Percentiles rank a stretch among this genome's conserved stretches.
These are phyloP conservation scores for Apostasia shenzhenica DNA, from an alignment of 106 monocot species.

Conservation along the genomic window DNA sequence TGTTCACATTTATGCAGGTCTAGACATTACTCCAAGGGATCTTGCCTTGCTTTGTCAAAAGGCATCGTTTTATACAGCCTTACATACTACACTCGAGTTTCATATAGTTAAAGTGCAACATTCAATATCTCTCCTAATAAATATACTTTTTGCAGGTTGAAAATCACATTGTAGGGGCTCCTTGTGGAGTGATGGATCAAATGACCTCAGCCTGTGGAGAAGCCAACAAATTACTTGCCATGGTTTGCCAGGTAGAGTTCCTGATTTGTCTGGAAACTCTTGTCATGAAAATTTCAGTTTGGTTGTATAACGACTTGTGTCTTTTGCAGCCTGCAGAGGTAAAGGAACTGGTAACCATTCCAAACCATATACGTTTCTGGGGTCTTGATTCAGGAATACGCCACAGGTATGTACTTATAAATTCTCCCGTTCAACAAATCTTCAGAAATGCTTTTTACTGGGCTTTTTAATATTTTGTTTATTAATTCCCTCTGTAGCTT, in stretches of 20 bases:
- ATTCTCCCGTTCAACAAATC: too few relatives aligned
- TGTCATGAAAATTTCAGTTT: not conserved
- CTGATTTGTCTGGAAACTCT: not conserved
- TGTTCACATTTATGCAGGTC: constrained; percentile 8
- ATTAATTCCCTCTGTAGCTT: not conserved
- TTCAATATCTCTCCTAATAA: too few relatives aligned
- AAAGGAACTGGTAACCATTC: constrained; percentile 72
- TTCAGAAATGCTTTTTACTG: too few relatives aligned
- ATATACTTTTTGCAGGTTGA: constrained; percentile 42
- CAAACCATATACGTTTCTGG: constrained; percentile 83
- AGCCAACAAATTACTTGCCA: constrained; percentile 91
- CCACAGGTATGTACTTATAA: constrained; percentile 44
- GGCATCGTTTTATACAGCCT: constrained; percentile 13
- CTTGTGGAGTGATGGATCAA: constrained; percentile 94
- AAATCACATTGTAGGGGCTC: constrained; percentile 83
- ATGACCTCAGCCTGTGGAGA: constrained; percentile 93
- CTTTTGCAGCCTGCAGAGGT: constrained; percentile 70
- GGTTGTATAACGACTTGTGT: too few relatives aligned
- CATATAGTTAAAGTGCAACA: too few relatives aligned
- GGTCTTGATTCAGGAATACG: constrained; percentile 88
- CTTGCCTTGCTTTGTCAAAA: constrained; percentile 87
- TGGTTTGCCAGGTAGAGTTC: constrained; percentile 73
- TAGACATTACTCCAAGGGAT: constrained; percentile 60
- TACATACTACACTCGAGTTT: too few relatives aligned
- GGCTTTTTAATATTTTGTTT: too few relatives aligned